Conservation (phyloP, 129 eudicot genomes). For the Scalesia atractyloides region DNA sequence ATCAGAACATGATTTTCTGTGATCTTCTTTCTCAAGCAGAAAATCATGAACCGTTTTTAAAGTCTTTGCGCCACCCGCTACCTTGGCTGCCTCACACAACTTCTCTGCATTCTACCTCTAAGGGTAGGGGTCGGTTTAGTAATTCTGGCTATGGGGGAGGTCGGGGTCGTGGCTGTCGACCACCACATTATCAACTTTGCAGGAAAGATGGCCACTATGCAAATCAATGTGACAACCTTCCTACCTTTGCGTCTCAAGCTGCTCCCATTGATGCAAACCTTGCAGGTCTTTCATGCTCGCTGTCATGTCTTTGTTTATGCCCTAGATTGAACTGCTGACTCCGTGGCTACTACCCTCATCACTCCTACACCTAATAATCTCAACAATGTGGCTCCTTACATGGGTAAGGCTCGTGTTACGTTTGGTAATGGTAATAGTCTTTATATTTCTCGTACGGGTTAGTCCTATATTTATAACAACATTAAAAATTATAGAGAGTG, state of each 20-base stretch:
- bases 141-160: not conserved
- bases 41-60: not conserved
- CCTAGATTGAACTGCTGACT: not conserved
- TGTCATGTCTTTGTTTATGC: not conserved
- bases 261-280: not conserved
- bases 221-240: not conserved
- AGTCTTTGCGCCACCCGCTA: not conserved
- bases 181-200: not conserved
- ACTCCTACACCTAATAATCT: no score
- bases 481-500: no score
- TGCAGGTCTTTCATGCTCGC: not conserved
- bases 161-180: not conserved
- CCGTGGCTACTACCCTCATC: no score
- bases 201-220: not conserved
- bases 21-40: not conserved
- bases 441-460: no score
- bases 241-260: not conserved
- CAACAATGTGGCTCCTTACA: no score
- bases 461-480: no score
- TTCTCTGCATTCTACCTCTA: not conserved
- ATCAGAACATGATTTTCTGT: not conserved
- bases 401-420: no score
- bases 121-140: not conserved
- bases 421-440: no score
- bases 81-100: not conserved